A percentile compares a stretch with the other conserved stretches of the same genome.
These are phyloP conservation scores for Xylaria sp. DNA, from an alignment of 2,329 filamentous ascomycete species.

Conservation along the genomic window DNA sequence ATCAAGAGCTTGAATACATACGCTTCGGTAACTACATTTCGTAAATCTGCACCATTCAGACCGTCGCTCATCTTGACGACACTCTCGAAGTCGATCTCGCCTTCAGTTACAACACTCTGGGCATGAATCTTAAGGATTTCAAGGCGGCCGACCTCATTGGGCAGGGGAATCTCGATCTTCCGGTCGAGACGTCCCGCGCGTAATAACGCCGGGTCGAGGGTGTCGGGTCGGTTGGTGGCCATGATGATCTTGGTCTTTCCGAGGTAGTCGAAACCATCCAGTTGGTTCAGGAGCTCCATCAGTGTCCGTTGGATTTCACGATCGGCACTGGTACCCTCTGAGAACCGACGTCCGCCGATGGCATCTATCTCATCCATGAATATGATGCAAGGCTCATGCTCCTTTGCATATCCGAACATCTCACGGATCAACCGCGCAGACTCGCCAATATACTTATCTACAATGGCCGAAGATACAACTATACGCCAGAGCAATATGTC, in stretches of 20 bases:
- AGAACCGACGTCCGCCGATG: constrained; percentile 95
- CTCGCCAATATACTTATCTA: constrained; percentile 99
- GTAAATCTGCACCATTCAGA: constrained; percentile 94
- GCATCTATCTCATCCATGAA: constrained; percentile 99
- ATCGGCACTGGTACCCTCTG: constrained; percentile 96
- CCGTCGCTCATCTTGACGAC: constrained; percentile 99
- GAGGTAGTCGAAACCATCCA: constrained; percentile 98
- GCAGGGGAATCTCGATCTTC: constrained; percentile 97
- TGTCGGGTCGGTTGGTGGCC: constrained; percentile 98
- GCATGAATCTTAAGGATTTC: constrained; percentile 99
- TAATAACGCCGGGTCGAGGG: constrained; percentile 90
- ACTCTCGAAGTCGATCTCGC: constrained; percentile 98
- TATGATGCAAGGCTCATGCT: constrained; percentile 99
- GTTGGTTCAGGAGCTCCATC: constrained; percentile 98
- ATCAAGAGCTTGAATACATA: constrained; percentile 64
- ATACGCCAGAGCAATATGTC: constrained; percentile 27
- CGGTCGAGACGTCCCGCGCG: constrained; percentile 93
- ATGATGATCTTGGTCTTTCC: constrained; percentile 99
- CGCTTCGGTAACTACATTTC: constrained; percentile 99
- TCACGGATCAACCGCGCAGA: constrained; percentile 96
- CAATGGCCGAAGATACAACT: constrained; percentile 99
- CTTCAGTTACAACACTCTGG: constrained; percentile 84
- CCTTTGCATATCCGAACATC: constrained; percentile 99
- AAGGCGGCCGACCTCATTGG: constrained; percentile 94
- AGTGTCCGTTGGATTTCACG: constrained; percentile 97